Base-by-base conservation (phyloP, 129 eudicot species). In the Cynara cardunculus region DNA sequence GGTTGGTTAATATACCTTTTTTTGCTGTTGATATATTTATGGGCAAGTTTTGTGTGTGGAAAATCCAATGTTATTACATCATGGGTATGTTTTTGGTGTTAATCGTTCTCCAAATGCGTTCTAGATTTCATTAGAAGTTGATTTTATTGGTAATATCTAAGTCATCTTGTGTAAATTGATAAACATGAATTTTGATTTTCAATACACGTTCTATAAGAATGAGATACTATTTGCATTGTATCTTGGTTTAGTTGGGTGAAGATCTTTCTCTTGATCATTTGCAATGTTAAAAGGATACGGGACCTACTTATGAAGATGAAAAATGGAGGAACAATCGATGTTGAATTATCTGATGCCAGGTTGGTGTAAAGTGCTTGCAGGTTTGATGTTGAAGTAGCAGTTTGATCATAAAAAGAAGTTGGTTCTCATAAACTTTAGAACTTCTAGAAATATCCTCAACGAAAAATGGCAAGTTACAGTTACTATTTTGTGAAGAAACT, bases 401-500 rank as follows among this genome's bases (percentile, higher is more conserved):
- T 64, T 64, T 21, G 27, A 64, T 21, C 13, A 7, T 22, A 21
- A 5, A 9, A 19, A 64, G 69, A 64, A 64, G 69, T 28, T 21
- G 69, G 69, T 64, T 64, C 14, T 64, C 3, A 21, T 64, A 64
- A 64, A 64, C 5, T 6, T 61, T 19, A n/a, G 2, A 19, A 19
- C 25, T 61, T 61, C 21, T n/a, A 18, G 28, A 18, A n/a, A n/a
- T 56, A 56, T 4, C 65, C n/a, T 64, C 13, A 24, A 24, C 12
- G 13, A 26, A 84, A 4, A 72, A 87, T 87, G 94, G 94, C 91
- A 37, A 74, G 75, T 28, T 92, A 86, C 49, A 75, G 86, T 71
- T 92, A 83, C 71, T 95, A 95, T 75, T 95, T 95, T 65, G 93
- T 95, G 9, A 95, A 92, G 78, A 92, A 92, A 84, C 93, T 95